phyloP scores from a whole-genome alignment of 495 filamentous ascomycete genomes.

The Penicillium turbatum region DNA sequence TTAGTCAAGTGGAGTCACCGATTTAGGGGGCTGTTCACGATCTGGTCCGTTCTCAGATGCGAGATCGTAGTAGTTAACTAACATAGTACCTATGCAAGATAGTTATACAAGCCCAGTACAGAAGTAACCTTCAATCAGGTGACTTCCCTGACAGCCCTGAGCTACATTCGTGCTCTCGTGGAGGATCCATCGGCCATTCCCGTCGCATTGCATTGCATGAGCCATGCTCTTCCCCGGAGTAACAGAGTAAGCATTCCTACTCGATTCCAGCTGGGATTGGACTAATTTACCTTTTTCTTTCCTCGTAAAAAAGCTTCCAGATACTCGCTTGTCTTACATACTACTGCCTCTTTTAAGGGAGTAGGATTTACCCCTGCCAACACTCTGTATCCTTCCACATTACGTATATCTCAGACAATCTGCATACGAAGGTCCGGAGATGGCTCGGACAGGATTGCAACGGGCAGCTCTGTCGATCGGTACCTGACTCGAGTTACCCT shows the following conservation, averaged over 20 bases:
- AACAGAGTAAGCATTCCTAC: background rate
- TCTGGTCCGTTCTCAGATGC: slow-evolving; percentile 29
- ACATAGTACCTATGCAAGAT: too few species aligned
- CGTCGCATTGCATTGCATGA: slow-evolving; percentile 32
- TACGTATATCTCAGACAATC: too few species aligned
- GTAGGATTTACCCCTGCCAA: too few species aligned
- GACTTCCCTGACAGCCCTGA: slow-evolving; percentile 22
- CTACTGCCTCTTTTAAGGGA: background rate
- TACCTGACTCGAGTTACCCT: slow-evolving; percentile 14
- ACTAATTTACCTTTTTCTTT: background rate
- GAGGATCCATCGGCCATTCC: slow-evolving; percentile 18
- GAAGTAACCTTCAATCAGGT: slow-evolving; percentile 29
- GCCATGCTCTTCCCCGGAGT: slow-evolving; percentile 23
- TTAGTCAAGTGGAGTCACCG: slow-evolving; percentile 26
- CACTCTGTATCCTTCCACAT: too few species aligned
- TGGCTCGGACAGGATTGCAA: slow-evolving; percentile 2
- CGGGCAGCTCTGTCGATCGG: slow-evolving; percentile 12
- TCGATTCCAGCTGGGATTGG: background rate
- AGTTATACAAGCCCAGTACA: too few species aligned
- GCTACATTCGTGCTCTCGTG: slow-evolving; percentile 20
- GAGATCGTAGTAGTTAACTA: too few species aligned
- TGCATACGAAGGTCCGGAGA: background rate
- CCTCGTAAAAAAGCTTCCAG: background rate
- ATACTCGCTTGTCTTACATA: background rate
- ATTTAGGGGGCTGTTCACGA: slow-evolving; percentile 24